Percentiles rank a stretch among this genome's conserved stretches.
Evolutionary conservation across 208 protist genomes (phyloP).

Genomic region (Leishmania martiniquensis): DNA sequence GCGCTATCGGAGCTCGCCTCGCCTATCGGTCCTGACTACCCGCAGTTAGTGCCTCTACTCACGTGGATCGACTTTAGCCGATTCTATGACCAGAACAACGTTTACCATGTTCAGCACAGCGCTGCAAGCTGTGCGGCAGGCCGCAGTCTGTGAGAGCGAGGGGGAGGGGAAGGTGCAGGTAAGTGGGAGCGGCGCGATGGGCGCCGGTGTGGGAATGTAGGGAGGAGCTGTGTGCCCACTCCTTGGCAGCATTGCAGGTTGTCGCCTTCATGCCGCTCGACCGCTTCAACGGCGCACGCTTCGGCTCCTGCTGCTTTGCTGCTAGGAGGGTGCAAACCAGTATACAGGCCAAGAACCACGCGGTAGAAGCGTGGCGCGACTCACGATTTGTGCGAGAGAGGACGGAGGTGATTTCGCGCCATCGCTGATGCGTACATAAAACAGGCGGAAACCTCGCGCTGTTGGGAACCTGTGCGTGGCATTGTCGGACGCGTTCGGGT

Average conservation of each 20-base stretch:
- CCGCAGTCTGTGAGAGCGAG: not conserved
- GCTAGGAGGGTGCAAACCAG: no score
- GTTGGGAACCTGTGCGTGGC: not conserved
- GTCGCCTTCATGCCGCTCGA: not conserved
- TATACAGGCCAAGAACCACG: no score
- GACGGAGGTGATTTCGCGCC: not conserved
- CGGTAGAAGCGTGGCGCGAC: no score
- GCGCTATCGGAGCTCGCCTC: conserved; percentile 83
- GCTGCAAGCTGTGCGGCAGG: conserved; percentile 6
- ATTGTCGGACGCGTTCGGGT: not conserved
- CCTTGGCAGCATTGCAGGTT: no score
- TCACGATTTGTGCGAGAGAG: no score
- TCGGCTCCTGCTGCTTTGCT: no score
- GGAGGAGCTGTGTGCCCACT: not conserved
- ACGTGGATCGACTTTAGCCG: conserved; percentile 89
- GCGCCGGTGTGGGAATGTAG: not conserved
- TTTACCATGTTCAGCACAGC: conserved; percentile 84
- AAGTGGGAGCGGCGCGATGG: not conserved
- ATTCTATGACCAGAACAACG: conserved; percentile 81
- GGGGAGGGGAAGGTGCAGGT: not conserved
- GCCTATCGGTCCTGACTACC: conserved; percentile 79
- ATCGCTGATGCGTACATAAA: not conserved
- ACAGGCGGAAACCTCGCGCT: not conserved
- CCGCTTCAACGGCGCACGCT: not conserved
- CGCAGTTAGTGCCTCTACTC: conserved; percentile 79